Evolutionary conservation across 148 eudicot species (phyloP).

Genomic region (Heliosperma pusillum): DNA sequence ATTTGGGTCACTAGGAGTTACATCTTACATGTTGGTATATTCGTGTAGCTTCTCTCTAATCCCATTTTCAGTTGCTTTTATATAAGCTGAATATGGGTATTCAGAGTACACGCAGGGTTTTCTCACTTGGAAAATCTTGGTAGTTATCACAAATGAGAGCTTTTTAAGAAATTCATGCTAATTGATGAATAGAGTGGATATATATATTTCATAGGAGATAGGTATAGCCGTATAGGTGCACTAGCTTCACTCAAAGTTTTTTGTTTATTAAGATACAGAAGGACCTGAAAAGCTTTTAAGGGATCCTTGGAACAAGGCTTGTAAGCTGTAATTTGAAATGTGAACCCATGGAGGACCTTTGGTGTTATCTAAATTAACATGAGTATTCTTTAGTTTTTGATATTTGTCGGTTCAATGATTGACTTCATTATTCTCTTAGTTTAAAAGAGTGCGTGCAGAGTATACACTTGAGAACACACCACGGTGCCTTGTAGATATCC

Average conservation of each 20-base stretch:
- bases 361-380: background rate
- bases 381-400: background rate
- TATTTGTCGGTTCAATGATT: background rate
- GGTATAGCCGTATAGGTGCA: background rate
- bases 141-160: background rate
- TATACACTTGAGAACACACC: too few species aligned
- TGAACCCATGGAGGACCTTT: background rate
- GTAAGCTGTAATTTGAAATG: background rate
- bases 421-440: too few species aligned
- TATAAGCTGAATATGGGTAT: background rate
- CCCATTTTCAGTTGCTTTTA: background rate
- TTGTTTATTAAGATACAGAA: background rate
- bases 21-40: background rate
- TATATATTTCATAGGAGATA: background rate
- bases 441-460: too few species aligned
- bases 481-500: too few species aligned
- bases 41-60: background rate
- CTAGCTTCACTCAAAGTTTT: too few species aligned
- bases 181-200: background rate
- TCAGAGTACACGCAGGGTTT: background rate
- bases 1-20: background rate
- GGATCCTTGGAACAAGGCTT: constrained; percentile 2
- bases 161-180: background rate
- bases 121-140: background rate
- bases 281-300: background rate